These are phyloP conservation scores for Protea cynaroides DNA, from an alignment of 164 flowering plant genomes.

Conservation along the genomic window DNA sequence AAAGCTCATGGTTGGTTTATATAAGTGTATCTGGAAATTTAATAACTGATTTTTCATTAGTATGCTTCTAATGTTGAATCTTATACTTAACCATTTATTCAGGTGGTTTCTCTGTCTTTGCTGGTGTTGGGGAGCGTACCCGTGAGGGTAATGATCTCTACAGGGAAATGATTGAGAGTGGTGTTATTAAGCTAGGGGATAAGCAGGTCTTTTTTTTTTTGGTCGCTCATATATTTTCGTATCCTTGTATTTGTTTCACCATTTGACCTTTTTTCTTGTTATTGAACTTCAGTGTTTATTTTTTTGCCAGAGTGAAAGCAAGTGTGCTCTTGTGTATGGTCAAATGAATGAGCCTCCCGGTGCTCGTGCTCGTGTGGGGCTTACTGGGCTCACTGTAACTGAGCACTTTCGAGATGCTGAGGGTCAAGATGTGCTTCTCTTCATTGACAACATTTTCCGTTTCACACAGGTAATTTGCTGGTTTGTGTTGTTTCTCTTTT, in stretches of 20 bases:
- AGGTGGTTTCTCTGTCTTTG: slow-evolving; percentile 96
- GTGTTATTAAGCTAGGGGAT: slow-evolving; percentile 92
- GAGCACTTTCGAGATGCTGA: slow-evolving; percentile 98
- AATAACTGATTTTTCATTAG: not conserved
- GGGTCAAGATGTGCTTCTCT: slow-evolving; percentile 96
- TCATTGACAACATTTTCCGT: slow-evolving; percentile 97
- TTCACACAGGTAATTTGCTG: slow-evolving; percentile 57
- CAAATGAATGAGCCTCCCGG: slow-evolving; percentile 44
- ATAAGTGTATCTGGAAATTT: not conserved
- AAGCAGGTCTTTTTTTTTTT: slow-evolving; percentile 45
- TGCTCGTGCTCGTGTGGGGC: slow-evolving; percentile 48
- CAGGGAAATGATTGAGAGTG: slow-evolving; percentile 94
- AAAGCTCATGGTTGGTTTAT: slow-evolving; percentile 73
- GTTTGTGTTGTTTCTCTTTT: not conserved
- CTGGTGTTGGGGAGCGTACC: slow-evolving; percentile 91
- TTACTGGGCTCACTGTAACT: slow-evolving; percentile 86
- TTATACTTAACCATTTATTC: slow-evolving; percentile 2
- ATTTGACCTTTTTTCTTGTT: slow-evolving; percentile 3
- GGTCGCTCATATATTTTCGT: not conserved
- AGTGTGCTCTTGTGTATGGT: slow-evolving; percentile 34
- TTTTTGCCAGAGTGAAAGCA: slow-evolving; percentile 23
- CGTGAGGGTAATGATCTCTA: slow-evolving; percentile 92
- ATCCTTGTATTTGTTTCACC: not conserved
- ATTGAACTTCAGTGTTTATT: not conserved
- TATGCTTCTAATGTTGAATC: not conserved